Percentiles rank a stretch among this genome's conserved stretches.
These are phyloP conservation scores for Paulownia fortunei DNA, from an alignment of 257 asterid species.

Conservation along the genomic window DNA sequence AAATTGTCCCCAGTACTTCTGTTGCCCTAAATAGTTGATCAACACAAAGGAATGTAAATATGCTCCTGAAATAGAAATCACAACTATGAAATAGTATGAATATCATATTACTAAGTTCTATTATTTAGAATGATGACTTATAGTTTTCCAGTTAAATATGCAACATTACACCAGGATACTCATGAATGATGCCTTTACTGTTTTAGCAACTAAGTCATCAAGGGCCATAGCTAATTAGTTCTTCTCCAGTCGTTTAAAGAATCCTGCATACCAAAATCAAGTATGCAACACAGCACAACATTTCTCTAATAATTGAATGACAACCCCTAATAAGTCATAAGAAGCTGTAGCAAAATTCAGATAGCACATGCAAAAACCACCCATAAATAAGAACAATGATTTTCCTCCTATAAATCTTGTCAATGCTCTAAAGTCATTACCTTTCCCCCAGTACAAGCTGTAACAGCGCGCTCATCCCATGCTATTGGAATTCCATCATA, in stretches of 20 bases:
- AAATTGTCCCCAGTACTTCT: slow-evolving; percentile 92
- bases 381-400: neutral
- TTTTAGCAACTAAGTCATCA: neutral
- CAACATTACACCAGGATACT: slow-evolving; percentile 5
- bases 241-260: neutral
- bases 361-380: neutral
- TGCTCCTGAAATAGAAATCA: slow-evolving; percentile 7
- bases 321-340: neutral
- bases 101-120: neutral
- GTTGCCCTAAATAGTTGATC: slow-evolving; percentile 68
- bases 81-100: slow-evolving; percentile 2
- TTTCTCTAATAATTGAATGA: neutral
- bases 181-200: neutral
- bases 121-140: neutral
- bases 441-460: slow-evolving; percentile 92
- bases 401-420: slow-evolving; percentile 2
- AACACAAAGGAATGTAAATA: slow-evolving; percentile 17
- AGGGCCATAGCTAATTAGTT: slow-evolving; percentile 18
- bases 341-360: neutral
- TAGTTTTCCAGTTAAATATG: slow-evolving; percentile 11
- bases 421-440: slow-evolving; percentile 43
- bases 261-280: slow-evolving; percentile 3
- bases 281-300: slow-evolving; percentile 1
- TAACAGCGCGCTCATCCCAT: slow-evolving; percentile 95
- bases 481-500: slow-evolving; percentile 89